Conservation (phyloP, 2,329 filamentous ascomycete species). For the Ascochyta pisi region DNA sequence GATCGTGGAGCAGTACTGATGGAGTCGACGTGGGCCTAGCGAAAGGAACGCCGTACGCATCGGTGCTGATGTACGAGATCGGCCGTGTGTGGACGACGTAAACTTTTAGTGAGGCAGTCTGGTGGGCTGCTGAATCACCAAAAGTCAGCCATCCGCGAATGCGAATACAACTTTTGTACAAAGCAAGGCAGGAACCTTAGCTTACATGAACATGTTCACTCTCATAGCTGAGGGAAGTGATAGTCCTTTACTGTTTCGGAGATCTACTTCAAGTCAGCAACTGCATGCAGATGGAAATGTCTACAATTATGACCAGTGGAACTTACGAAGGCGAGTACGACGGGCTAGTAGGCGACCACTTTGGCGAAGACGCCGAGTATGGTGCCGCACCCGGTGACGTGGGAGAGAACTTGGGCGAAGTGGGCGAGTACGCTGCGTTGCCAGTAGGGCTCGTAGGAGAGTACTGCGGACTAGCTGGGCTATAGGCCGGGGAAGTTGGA, state of each 20-base stretch:
- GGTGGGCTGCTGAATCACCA: constrained; percentile 32
- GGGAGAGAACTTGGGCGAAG: constrained; percentile 52
- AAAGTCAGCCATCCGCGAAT: constrained; percentile 41
- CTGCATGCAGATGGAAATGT: neutral
- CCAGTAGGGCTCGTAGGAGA: constrained; percentile 62
- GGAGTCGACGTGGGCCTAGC: constrained; percentile 44
- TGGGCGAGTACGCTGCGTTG: constrained; percentile 57
- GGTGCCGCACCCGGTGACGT: constrained; percentile 39
- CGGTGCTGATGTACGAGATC: constrained; percentile 22
- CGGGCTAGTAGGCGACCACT: constrained; percentile 55
- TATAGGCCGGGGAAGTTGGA: constrained; percentile 74
- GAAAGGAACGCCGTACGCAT: constrained; percentile 43
- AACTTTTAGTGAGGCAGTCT: constrained; percentile 30
- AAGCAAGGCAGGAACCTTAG: constrained; percentile 41
- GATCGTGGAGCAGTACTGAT: constrained; percentile 6
- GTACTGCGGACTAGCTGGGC: constrained; percentile 69
- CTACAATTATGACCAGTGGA: constrained; percentile 35
- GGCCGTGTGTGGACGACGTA: constrained; percentile 19
- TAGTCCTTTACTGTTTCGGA: constrained; percentile 41
- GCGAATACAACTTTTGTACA: constrained; percentile 43
- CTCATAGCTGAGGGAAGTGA: neutral
- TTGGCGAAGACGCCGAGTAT: constrained; percentile 38
- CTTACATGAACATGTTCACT: constrained; percentile 35
- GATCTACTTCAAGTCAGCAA: constrained; percentile 40
- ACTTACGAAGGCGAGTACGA: constrained; percentile 57